Percentiles rank a stretch among this genome's conserved stretches.
These are phyloP conservation scores for Wickerhamomyces xylosicus DNA, from an alignment of 805 yeast genomes.

Conservation along the genomic window DNA sequence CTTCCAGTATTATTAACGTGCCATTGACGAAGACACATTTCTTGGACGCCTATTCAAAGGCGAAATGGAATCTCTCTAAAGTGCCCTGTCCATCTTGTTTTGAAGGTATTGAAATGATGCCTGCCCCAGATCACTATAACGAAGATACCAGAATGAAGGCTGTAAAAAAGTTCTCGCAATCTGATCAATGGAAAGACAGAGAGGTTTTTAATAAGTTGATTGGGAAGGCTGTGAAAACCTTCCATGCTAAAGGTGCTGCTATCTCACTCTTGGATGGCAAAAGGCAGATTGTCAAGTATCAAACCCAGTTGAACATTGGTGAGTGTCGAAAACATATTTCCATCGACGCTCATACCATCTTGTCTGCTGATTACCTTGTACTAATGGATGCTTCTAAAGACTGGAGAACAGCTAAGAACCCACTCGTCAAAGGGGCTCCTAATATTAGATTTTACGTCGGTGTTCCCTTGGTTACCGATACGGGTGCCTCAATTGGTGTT, in stretches of 20 bases:
- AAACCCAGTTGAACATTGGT: constrained; percentile 34
- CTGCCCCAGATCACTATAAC: constrained; percentile 48
- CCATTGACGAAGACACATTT: constrained; percentile 42
- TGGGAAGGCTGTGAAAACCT: constrained; percentile 27
- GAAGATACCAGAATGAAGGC: constrained; percentile 36
- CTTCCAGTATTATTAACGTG: constrained; percentile 13
- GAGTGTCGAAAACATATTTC: constrained; percentile 47
- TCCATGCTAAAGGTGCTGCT: constrained; percentile 41
- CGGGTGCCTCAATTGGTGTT: constrained; percentile 42
- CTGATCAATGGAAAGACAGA: constrained; percentile 40
- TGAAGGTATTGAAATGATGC: constrained; percentile 33
- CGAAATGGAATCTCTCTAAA: constrained; percentile 44
- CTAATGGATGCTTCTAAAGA: constrained; percentile 52
- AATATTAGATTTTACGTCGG: constrained; percentile 53
- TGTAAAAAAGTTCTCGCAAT: constrained; percentile 28
- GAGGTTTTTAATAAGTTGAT: constrained; percentile 28
- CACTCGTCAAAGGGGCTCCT: constrained; percentile 55
- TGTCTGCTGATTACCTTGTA: constrained; percentile 45
- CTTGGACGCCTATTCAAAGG: constrained; percentile 44
- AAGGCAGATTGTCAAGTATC: constrained; percentile 39
- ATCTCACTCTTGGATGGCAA: constrained; percentile 37
- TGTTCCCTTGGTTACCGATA: constrained; percentile 35
- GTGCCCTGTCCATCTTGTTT: constrained; percentile 49
- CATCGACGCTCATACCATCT: constrained; percentile 58
- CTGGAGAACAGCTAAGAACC: constrained; percentile 59